phyloP scores from a whole-genome alignment of 495 filamentous ascomycete species.

The Xylaria bambusicola region DNA sequence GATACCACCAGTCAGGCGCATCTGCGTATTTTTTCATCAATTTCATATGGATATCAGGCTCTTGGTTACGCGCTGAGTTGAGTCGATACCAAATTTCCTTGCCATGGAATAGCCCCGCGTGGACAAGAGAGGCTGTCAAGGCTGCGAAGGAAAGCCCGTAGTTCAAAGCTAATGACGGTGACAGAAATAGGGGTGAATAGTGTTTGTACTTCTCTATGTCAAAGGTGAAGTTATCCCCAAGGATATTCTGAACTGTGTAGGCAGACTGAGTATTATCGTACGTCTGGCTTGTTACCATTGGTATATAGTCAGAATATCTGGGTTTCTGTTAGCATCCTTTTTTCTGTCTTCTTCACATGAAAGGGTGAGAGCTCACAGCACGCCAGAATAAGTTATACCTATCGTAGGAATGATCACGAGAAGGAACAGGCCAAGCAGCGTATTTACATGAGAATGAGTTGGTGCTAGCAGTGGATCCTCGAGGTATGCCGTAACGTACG shows the following conservation, averaged over 20 bases:
- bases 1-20: conserved; percentile 68
- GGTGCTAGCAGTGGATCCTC: conserved; percentile 60
- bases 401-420: conserved; percentile 56
- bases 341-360: too few species aligned
- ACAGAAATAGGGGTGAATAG: conserved; percentile 65
- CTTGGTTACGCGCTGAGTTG: conserved; percentile 50
- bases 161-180: conserved; percentile 58
- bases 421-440: conserved; percentile 55
- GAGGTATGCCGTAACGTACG: conserved; percentile 60
- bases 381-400: conserved; percentile 54
- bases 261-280: conserved; percentile 58
- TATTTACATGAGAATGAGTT: conserved; percentile 59
- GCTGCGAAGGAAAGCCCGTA: conserved; percentile 65
- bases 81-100: conserved; percentile 55
- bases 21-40: conserved; percentile 62
- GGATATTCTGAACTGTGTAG: conserved; percentile 57
- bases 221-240: conserved; percentile 56
- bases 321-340: conserved; percentile 15
- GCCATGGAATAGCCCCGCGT: conserved; percentile 58
- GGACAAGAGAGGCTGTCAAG: conserved; percentile 57
- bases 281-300: conserved; percentile 49
- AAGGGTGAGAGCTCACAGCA: conserved; percentile 53
- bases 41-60: conserved; percentile 63
- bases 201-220: conserved; percentile 52
- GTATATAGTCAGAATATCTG: conserved; percentile 34